These are phyloP conservation scores for Salix purpurea DNA, from an alignment of 345 rosid species.

Conservation along the genomic window DNA sequence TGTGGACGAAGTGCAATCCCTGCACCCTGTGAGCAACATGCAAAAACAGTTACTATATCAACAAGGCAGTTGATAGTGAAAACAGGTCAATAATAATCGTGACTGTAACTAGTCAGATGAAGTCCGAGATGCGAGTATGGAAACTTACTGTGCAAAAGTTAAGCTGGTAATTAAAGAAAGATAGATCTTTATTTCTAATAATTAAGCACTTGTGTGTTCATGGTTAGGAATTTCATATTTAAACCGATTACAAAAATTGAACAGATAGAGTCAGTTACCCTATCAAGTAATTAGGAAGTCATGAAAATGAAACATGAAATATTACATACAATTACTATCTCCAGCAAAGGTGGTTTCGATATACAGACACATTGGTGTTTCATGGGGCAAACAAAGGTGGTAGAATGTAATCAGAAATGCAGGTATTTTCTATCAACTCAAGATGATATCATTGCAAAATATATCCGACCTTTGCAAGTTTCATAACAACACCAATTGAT, in stretches of 20 bases:
- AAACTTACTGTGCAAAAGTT: not conserved
- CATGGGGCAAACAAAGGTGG: slow-evolving; percentile 1
- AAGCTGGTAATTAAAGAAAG: not conserved
- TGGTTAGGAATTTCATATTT: not conserved
- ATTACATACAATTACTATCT: not conserved
- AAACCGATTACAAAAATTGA: not conserved
- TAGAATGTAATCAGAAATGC: not conserved
- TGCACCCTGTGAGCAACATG: slow-evolving; percentile 58
- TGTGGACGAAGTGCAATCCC: slow-evolving; percentile 88
- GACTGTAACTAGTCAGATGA: not conserved
- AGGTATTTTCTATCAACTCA: not conserved
- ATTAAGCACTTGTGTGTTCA: not conserved
- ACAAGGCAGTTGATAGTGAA: not conserved
- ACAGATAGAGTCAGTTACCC: not conserved
- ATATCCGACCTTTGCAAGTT: slow-evolving; percentile 78
- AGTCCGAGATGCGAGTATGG: not conserved
- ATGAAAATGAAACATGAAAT: not conserved
- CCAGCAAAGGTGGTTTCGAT: not conserved
- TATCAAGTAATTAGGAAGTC: not conserved
- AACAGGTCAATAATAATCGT: not conserved
- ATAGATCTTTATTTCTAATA: not conserved
- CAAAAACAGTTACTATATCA: not conserved
- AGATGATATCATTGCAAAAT: not conserved
- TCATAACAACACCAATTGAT: slow-evolving; percentile 93
- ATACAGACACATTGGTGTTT: not conserved